Conservation (phyloP, 257 asterid species). For the Nicotiana benthamiana region DNA sequence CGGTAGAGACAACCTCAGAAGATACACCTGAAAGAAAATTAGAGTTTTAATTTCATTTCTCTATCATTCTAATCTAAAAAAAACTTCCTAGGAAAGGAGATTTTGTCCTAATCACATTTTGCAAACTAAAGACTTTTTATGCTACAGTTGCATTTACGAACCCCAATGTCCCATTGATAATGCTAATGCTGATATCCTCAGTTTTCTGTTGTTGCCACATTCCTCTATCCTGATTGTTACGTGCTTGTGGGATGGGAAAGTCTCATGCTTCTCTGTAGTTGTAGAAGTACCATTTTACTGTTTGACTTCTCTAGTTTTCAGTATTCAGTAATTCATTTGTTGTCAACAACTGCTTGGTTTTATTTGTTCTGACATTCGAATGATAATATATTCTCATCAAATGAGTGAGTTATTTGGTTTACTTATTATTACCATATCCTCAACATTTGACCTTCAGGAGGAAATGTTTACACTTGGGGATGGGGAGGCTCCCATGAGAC, state of each 20-base stretch:
- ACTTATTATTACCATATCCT: constrained; percentile 4
- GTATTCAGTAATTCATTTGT: neutral
- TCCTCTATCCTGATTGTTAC: constrained; percentile 1
- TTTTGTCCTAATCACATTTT: neutral
- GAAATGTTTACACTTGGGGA: constrained; percentile 84
- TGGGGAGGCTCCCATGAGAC: constrained; percentile 99
- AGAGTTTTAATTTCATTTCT: neutral
- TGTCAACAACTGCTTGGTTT: neutral
- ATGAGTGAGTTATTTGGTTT: constrained; percentile 7
- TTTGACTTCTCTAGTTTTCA: neutral
- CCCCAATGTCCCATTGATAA: neutral
- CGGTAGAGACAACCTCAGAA: neutral
- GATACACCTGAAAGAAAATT: neutral
- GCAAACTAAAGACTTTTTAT: neutral
- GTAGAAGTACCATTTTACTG: neutral
- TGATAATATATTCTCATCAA: neutral
- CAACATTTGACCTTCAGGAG: constrained; percentile 36
- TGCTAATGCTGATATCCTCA: neutral
- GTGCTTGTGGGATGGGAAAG: neutral
- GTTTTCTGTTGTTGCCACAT: neutral
- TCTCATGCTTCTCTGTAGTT: neutral
- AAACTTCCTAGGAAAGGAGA: neutral
- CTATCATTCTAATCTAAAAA: neutral
- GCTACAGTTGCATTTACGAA: neutral
- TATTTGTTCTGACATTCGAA: neutral